Evolutionary conservation across 768 basidiomycete species (phyloP).

Genomic region (Tulasnella sp.): DNA sequence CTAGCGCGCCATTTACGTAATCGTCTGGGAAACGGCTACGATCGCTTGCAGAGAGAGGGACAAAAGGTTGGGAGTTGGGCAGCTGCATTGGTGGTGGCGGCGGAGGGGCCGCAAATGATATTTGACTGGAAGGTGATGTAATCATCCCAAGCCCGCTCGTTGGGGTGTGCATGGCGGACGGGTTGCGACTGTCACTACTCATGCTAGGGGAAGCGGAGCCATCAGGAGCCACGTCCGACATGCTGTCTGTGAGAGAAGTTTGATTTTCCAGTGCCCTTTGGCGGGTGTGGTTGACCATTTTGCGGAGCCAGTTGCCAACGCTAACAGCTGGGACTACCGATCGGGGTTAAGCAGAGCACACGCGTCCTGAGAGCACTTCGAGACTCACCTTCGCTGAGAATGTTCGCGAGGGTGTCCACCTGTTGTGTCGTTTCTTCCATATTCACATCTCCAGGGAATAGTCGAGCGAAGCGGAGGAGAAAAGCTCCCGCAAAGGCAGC

Average conservation of each 20-base stretch:
- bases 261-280: conserved; percentile 18
- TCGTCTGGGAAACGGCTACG: neutral
- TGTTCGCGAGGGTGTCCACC: conserved; percentile 27
- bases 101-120: neutral
- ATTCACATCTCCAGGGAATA: conserved; percentile 30
- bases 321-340: conserved; percentile 28
- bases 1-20: neutral
- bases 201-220: neutral
- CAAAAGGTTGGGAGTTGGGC: conserved; percentile 16
- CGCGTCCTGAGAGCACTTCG: neutral
- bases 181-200: neutral
- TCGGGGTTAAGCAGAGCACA: neutral
- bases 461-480: conserved; percentile 30
- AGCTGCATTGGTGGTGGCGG: conserved; percentile 15
- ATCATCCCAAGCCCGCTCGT: neutral
- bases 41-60: conserved; percentile 9
- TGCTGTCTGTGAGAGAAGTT: neutral
- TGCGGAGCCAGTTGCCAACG: conserved; percentile 28
- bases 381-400: conserved; percentile 30
- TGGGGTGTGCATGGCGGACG: neutral
- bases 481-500: conserved; percentile 31
- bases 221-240: neutral
- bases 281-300: conserved; percentile 28
- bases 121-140: neutral
- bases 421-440: conserved; percentile 28